Evolutionary conservation across 164 flowering plant genomes (phyloP), one percentile per base, ranked within the genome.

Genomic region (Chimonanthus praecox): DNA sequence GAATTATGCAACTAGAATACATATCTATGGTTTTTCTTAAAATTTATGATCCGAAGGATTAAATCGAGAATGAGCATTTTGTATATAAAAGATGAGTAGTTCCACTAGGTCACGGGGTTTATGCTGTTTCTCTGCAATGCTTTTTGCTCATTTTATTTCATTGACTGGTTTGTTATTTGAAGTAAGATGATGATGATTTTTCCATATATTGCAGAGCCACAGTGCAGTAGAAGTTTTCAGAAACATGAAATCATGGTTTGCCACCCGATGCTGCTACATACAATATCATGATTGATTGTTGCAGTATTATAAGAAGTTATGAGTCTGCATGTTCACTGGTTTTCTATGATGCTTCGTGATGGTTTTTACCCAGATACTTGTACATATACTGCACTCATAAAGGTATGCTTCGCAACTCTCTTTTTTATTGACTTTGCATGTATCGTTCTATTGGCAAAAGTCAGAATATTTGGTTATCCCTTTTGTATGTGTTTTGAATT

Each of bases 271-370:
- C 81, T 61, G 80, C 74, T 18, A 95, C 97, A 33, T 95, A 90
- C 80, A 82, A 71, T 80, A 88, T 90, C 74, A 89, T 95, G 99
- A 82, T 93, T 58, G 87, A 90, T 73, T 88, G 94, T 74, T 93
- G 96, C 78, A 81, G 86, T 77, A 64, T 67, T 72, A 71, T 77
- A 68, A 76, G 82, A 71, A 86, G 90, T 80, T 89, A 67, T 77
- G 86, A 65, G 74, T 90, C 92, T 79, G 98, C 97, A 67, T 77
- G 73, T 78, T 87, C 86, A 51, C 74, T 95, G 54, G 79, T 90
- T 71, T 71, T 89, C 94, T 43, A 60, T 87, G 92, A 93, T 93
- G 97, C n/a, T 90, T 44, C 94, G 92, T 71, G 84, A 82, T 80
- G 98, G 99, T 54, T 93, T 79, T 76, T 49, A 2, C 71, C 89